phyloP scores from a whole-genome alignment of 2,329 filamentous ascomycete species.

The Colletotrichum viniferum region DNA sequence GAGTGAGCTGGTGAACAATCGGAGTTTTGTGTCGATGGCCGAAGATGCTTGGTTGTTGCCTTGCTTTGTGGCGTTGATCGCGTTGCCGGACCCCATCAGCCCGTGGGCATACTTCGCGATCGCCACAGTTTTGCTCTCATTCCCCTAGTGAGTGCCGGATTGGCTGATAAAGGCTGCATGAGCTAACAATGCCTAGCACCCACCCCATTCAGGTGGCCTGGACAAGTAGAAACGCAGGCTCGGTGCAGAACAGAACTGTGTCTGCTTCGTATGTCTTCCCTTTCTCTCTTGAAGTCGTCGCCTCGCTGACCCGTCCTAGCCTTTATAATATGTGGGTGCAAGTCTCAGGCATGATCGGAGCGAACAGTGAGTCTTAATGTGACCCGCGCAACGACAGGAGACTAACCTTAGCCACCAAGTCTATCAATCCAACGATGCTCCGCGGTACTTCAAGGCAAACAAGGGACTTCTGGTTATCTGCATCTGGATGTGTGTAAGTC shows the following conservation, averaged over 20 bases:
- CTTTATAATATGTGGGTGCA: conserved; percentile 57
- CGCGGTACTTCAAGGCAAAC: conserved; percentile 42
- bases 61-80: conserved; percentile 52
- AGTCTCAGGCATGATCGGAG: conserved; percentile 36
- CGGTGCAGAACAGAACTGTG: conserved; percentile 62
- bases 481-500: conserved; percentile 43
- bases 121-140: conserved; percentile 51
- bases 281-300: conserved; percentile 41
- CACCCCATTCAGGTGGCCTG: conserved; percentile 63
- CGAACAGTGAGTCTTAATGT: conserved; percentile 31
- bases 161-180: too few species aligned
- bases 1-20: conserved; percentile 53
- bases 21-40: conserved; percentile 52
- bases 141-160: conserved; percentile 46
- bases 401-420: conserved; percentile 25
- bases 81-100: conserved; percentile 38
- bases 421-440: conserved; percentile 38
- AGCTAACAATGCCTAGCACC: conserved; percentile 24
- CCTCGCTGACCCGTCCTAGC: background rate
- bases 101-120: conserved; percentile 55
- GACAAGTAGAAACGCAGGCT: conserved; percentile 62
- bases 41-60: conserved; percentile 59
- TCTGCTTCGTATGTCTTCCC: conserved; percentile 47
- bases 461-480: conserved; percentile 40
- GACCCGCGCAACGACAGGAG: rapidly evolving